Evolutionary conservation across 257 asterid species (phyloP).

Genomic region (Lycium ferocissimum): DNA sequence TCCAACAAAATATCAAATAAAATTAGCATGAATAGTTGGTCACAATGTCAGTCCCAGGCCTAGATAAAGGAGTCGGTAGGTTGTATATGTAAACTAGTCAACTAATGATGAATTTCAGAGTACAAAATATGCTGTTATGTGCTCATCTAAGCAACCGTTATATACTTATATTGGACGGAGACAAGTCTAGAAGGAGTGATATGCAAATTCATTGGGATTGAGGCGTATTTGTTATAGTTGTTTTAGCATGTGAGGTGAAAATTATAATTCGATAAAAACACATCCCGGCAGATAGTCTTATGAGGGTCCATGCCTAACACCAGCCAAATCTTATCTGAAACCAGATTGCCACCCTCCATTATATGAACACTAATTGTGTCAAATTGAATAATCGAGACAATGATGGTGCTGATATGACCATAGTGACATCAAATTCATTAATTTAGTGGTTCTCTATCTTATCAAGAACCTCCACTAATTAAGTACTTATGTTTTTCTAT

Average conservation of each 20-base stretch:
- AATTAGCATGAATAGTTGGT: neutral
- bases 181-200: neutral
- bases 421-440: neutral
- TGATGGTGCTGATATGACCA: neutral
- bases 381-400: neutral
- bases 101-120: neutral
- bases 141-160: neutral
- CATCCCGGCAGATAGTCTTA: neutral
- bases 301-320: neutral
- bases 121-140: neutral
- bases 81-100: neutral
- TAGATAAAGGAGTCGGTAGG: neutral
- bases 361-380: neutral
- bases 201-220: neutral
- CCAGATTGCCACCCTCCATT: neutral
- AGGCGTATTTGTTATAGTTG: neutral
- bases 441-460: neutral
- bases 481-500: neutral
- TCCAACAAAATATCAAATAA: neutral
- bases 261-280: neutral
- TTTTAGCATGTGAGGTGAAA: neutral
- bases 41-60: neutral
- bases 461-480: neutral
- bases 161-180: neutral
- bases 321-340: neutral